phyloP scores from a whole-genome alignment of 148 eudicot genomes.

The Rhododendron molle region DNA sequence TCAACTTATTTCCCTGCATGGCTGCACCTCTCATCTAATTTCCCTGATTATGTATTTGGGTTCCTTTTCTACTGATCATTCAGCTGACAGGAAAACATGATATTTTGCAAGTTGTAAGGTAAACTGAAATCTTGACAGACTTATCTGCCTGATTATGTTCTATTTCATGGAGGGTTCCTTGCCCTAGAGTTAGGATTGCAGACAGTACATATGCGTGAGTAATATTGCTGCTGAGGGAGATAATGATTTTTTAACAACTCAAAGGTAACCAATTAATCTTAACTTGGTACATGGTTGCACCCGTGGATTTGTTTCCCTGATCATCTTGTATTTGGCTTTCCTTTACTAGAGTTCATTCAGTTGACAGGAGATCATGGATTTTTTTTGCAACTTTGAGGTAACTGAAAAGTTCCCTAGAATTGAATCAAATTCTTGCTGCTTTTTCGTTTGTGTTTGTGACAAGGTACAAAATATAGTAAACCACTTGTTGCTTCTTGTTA shows the following conservation, averaged over 20 bases:
- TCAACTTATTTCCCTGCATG: not conserved
- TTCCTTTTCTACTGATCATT: not conserved
- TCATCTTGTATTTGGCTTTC: not conserved
- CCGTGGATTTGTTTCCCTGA: conserved; percentile 2
- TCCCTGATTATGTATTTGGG: not conserved
- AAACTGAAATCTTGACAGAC: not conserved
- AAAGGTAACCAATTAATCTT: conserved; percentile 5
- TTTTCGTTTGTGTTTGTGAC: not conserved
- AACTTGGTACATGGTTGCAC: conserved; percentile 1
- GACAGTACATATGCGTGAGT: conserved; percentile 7
- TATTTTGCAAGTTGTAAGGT: not conserved
- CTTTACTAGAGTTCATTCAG: not conserved
- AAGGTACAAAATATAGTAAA: not conserved
- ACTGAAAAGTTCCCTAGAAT: not conserved
- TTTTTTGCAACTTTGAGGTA: conserved; percentile 2
- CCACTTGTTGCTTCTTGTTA: not conserved
- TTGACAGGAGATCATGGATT: conserved; percentile 10
- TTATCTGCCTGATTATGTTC: not conserved
- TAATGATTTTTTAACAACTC: not conserved
- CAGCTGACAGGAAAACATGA: not conserved
- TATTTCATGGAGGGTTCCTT: not conserved
- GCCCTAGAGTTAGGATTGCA: not conserved
- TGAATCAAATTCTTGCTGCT: not conserved
- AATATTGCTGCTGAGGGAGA: conserved; percentile 7
- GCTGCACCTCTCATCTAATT: not conserved